These are phyloP conservation scores for Mrakia gelida DNA, from an alignment of 768 basidiomycete species.

Conservation along the genomic window DNA sequence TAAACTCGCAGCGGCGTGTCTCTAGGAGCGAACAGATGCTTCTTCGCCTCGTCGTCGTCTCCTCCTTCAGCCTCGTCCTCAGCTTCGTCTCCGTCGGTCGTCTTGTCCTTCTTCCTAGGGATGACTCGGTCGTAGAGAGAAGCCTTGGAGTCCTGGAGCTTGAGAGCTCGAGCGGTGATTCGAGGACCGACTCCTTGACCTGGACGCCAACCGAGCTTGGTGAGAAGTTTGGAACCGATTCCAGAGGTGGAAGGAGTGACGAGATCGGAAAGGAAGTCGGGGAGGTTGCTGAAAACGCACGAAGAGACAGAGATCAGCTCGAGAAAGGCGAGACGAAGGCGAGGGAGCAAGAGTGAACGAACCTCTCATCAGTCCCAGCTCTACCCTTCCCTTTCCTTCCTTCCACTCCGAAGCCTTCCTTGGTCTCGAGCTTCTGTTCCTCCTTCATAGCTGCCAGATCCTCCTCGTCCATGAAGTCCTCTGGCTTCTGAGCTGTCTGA, in stretches of 20 bases:
- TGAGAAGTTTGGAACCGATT: slow-evolving; percentile 75
- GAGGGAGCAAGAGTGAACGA: not conserved
- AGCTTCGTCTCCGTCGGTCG: slow-evolving; percentile 49
- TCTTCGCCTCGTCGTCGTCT: slow-evolving; percentile 68
- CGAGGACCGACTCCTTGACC: slow-evolving; percentile 94
- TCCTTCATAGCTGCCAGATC: slow-evolving; percentile 80
- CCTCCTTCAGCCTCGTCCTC: slow-evolving; percentile 45
- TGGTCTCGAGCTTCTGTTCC: slow-evolving; percentile 66
- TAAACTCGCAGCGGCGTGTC: slow-evolving; percentile 65
- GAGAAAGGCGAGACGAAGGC: slow-evolving; percentile 38
- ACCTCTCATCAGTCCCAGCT: slow-evolving; percentile 16
- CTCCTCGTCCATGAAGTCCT: slow-evolving; percentile 99
- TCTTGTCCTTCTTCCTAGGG: slow-evolving; percentile 24
- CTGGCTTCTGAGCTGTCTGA: slow-evolving; percentile 52
- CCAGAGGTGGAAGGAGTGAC: slow-evolving; percentile 73
- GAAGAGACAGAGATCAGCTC: not conserved
- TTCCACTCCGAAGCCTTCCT: slow-evolving; percentile 64
- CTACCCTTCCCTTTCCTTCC: slow-evolving; percentile 37
- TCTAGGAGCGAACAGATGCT: slow-evolving; percentile 78
- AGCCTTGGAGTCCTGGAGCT: slow-evolving; percentile 46
- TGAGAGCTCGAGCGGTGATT: slow-evolving; percentile 68
- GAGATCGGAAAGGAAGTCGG: slow-evolving; percentile 49
- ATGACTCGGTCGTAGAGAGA: slow-evolving; percentile 36
- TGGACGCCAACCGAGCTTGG: slow-evolving; percentile 91
- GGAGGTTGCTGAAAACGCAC: slow-evolving; percentile 27